A percentile compares a stretch with the other conserved stretches of the same genome.
Conservation (phyloP, 1,284 basidiomycete species). For the Inonotus obliquus region DNA sequence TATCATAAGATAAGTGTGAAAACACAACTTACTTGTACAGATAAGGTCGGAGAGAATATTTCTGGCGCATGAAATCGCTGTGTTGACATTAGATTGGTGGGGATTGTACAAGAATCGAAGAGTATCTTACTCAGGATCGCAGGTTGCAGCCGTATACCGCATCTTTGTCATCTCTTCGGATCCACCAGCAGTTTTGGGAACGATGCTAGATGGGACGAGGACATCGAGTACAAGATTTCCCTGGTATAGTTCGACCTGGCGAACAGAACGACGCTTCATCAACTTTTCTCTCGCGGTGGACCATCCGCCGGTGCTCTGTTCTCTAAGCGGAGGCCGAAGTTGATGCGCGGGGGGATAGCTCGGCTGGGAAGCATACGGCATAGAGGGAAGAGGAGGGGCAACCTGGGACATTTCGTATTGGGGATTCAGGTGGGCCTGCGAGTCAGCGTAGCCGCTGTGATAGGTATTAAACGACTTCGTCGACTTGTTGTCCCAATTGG, state of each 20-base stretch:
- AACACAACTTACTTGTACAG: conserved; percentile 42
- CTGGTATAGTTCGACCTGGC: conserved; percentile 76
- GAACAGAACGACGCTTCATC: conserved; percentile 72
- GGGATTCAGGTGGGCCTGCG: conserved; percentile 65
- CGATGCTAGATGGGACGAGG: conserved; percentile 71
- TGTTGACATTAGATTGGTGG: conserved; percentile 18
- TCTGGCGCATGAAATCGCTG: conserved; percentile 63
- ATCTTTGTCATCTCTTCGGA: conserved; percentile 80
- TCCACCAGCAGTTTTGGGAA: conserved; percentile 59
- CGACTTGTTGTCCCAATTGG: conserved; percentile 59
- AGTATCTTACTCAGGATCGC: conserved; percentile 69
- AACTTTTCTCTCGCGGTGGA: conserved; percentile 67
- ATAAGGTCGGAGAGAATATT: conserved; percentile 83
- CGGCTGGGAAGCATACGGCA: conserved; percentile 39
- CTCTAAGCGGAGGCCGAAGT: conserved; percentile 39
- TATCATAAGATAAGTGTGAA: neutral
- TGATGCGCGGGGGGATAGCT: conserved; percentile 57
- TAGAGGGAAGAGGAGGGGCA: conserved; percentile 49
- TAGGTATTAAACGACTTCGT: conserved; percentile 46
- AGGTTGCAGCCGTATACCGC: conserved; percentile 90
- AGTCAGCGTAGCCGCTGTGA: conserved; percentile 59
- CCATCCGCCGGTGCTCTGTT: conserved; percentile 55
- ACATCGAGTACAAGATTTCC: conserved; percentile 84
- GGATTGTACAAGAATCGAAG: too few species aligned
- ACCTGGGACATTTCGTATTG: conserved; percentile 56